Base-by-base conservation (phyloP, 768 basidiomycete genomes). In the Porphyrellus cyaneotinctus region DNA sequence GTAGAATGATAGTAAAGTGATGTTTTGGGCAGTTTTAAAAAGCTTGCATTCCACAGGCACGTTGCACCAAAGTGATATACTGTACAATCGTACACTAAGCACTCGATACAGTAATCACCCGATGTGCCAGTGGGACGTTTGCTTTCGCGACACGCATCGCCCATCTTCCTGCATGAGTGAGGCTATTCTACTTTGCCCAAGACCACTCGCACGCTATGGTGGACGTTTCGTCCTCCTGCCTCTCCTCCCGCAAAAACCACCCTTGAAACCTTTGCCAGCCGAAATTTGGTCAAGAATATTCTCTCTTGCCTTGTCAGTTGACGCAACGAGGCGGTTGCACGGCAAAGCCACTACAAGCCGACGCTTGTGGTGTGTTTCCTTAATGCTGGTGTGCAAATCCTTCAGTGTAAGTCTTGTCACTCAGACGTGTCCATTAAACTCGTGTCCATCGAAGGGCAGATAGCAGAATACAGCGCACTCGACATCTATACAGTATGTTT, bases 211-310 rank as follows among this genome's bases (percentile, higher is more conserved):
- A 36, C 76, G 73, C 42, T 65, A 63, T 49, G 74, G 85, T 15
- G 84, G 87, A 42, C 74, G 74, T 28, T 74, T 91, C 26, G 67
- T 86, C 14, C 76, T 91, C 13, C 68, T 91, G 0, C 88, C 88
- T 15, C 75, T 91, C 17, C 75, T 90, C 13, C 87, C 86, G 13
- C 65, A 74, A 6, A 75, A 70, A 37, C 76, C 75, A 23, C 75
- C 76, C 17, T 56, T 76, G 43, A 80, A 77, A 55, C 71, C 80
- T 26, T 73, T 91, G 17, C 89, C 89, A 2, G 69, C 72, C 4
- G 89, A 91, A 70, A 64, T 91, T 55, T 91, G 89, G 89, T 70
- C 76, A 7, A 76, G 75, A 33, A 81, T 91, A 45, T 75, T 91
- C 47, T 64, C 70, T 28, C 66, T 71, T 28, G 69, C 69, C 14